Base-by-base conservation (phyloP, 306 rosid species). In the Argentina anserina region DNA sequence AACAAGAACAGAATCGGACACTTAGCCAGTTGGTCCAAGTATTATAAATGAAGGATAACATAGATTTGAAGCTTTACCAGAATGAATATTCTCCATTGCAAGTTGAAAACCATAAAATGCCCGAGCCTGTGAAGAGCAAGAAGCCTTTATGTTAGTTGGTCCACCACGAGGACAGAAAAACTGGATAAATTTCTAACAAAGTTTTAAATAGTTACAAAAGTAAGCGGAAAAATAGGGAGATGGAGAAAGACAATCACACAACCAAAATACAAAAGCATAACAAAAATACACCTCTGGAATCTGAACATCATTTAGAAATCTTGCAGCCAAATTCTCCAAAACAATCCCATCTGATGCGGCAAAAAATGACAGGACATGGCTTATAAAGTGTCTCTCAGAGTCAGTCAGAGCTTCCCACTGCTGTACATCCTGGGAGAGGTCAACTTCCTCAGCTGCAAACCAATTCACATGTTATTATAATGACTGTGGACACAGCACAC, bases 281-380 rank as follows among this genome's bases (percentile, higher is more conserved):
- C 28, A 10, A 25, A 67, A 76, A 56, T 52, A 52, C 81, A 93
- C 98, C 91, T 93, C 98, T 3, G 93, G 93, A 77, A 93, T 74
- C 81, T 93, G 93, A 72, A 93, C 89, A 81, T 93, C 98, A 2
- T 78, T 89, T 26, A 93, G 76, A 86, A 93, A 93, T 79, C 96
- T 80, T 39, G 96, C 89, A 21, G 96, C 98, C 81, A 93, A 86
- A 75, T 90, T 93, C 80, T 90, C 98, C 81, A 90, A 76, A 58
- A 93, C 96, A 9, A 93, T 93, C 75, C 98, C 98, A 80, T 93
- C 98, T 52, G 98, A 93, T 39, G 98, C 89, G 4, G 97, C 98
- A 71, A 93, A 93, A 82, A 93, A 93, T 37, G 98, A 96, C 40
- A 90, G 85, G 62, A 90, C 85, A 55, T 90, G 96, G 65, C 87